Evolutionary conservation across 805 yeast species (phyloP), one percentile per base, ranked within the genome.

Genomic region (Metschnikowia anglica): DNA sequence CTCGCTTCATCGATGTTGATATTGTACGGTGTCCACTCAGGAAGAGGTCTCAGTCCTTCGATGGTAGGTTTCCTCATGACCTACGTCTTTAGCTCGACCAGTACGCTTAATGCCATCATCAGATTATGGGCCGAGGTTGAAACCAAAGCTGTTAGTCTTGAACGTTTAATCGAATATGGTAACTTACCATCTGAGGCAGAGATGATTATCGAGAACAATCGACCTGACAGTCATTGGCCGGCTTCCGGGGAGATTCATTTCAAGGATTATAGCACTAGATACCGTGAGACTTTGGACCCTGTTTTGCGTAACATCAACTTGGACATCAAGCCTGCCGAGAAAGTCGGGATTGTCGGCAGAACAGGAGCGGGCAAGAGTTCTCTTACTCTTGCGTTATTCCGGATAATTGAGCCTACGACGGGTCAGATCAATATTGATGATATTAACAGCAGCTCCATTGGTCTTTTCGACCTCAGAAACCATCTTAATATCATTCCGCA

Each of bases 11-110:
- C 70, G 1, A 39, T 63, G 18, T 46, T 66, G 37, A 53, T 63
- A 20, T 52, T 65, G 33, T 41, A 44, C n/a, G 51, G 66, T 8
- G 53, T 63, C 28, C 54, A 53, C 20, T 55, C 59, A 5, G 41
- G 40, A 15, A 49, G 38, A 20, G 58, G 58, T 8, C 50, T 67
- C 13, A 57, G 56, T 39, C 65, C 71, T 8, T 66, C 66, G 29
- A 49, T 64, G 49, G 60, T 65, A 19, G 73, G 73, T 30, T 66
- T 68, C 51, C 51, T 66, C 18, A 62, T 68, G 69, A 59, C 63
- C 8, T 61, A 66, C 44, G 61, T 67, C 3, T 55, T 68, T 43
- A 57, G 58, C 21, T 57, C 65, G 28, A 65, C 72, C 4, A 43
- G 47, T 25, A 50, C 59, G 7, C 57, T 68, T 43, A 60, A 65